phyloP scores from a whole-genome alignment of 805 yeast genomes.

The Isabelozyma rhagii region DNA sequence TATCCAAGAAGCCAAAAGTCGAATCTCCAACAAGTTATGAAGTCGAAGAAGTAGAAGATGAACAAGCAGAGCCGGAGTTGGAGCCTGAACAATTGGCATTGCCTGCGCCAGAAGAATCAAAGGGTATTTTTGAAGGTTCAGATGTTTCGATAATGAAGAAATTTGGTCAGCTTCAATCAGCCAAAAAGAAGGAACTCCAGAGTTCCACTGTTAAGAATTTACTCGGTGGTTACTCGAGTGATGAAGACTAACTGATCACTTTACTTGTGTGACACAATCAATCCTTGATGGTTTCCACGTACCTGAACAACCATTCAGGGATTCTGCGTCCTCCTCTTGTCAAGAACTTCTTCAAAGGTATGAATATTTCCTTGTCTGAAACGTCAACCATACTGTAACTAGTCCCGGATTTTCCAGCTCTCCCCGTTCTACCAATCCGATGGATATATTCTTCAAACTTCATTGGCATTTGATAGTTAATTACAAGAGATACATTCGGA shows the following conservation, averaged over 20 bases:
- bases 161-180: neutral
- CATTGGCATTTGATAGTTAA: conserved; percentile 82
- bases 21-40: conserved; percentile 11
- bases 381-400: conserved; percentile 71
- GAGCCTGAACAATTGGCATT: conserved; percentile 4
- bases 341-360: conserved; percentile 50
- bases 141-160: neutral
- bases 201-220: neutral
- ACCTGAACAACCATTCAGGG: conserved; percentile 22
- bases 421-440: conserved; percentile 93
- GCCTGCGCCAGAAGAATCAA: conserved; percentile 9
- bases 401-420: conserved; percentile 82
- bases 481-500: conserved; percentile 78
- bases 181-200: neutral
- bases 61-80: conserved; percentile 6
- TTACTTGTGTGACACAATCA: neutral
- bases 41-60: conserved; percentile 14
- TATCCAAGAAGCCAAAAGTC: conserved; percentile 12
- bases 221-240: conserved; percentile 6
- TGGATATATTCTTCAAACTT: conserved; percentile 83
- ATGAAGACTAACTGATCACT: conserved; percentile 2
- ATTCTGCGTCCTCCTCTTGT: conserved; percentile 26
- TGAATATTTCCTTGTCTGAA: conserved; percentile 51
- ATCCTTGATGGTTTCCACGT: neutral
- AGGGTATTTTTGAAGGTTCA: neutral